A percentile compares a stretch with the other conserved stretches of the same genome.
phyloP scores from a whole-genome alignment of 352 stramenopile species.

The Globisporangium alternatum region DNA sequence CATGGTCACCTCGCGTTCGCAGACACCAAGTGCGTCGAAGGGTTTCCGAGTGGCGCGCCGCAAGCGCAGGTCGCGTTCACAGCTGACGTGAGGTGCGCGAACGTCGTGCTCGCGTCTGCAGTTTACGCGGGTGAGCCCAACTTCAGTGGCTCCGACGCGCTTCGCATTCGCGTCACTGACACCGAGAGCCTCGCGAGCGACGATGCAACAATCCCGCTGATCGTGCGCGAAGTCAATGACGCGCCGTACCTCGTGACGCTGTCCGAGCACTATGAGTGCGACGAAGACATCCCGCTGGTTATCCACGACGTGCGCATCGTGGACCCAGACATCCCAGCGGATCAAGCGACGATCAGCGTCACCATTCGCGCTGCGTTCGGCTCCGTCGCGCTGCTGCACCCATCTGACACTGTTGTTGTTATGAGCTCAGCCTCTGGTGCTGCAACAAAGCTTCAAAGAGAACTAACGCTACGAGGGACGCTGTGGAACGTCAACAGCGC shows the following conservation, averaged over 20 bases:
- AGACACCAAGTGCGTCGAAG: slow-evolving; percentile 27
- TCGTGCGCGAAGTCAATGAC: slow-evolving; percentile 58
- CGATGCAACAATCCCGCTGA: slow-evolving; percentile 37
- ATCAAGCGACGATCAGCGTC: slow-evolving; percentile 16
- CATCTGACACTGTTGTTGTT: not conserved
- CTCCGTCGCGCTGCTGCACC: slow-evolving; percentile 31
- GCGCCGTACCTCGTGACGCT: slow-evolving; percentile 44
- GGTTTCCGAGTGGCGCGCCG: slow-evolving; percentile 9
- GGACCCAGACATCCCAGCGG: slow-evolving; percentile 37
- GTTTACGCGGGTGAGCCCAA: slow-evolving; percentile 42
- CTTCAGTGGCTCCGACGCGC: slow-evolving; percentile 40
- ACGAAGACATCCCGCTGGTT: slow-evolving; percentile 54
- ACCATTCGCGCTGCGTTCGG: slow-evolving; percentile 30
- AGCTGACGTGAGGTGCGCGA: slow-evolving; percentile 33
- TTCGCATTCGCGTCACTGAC: slow-evolving; percentile 33
- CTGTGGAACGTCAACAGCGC: slow-evolving; percentile 43
- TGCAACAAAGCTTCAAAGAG: slow-evolving; percentile 6
- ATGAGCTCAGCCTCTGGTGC: not conserved
- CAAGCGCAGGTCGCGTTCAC: slow-evolving; percentile 21
- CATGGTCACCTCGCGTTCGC: slow-evolving; percentile 28
- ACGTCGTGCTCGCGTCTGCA: slow-evolving; percentile 30
- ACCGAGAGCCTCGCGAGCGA: slow-evolving; percentile 20
- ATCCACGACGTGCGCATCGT: slow-evolving; percentile 40
- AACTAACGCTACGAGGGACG: slow-evolving; percentile 32
- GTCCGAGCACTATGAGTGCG: slow-evolving; percentile 38